phyloP scores from a whole-genome alignment of 306 rosid species.

The Vigna angularis region DNA sequence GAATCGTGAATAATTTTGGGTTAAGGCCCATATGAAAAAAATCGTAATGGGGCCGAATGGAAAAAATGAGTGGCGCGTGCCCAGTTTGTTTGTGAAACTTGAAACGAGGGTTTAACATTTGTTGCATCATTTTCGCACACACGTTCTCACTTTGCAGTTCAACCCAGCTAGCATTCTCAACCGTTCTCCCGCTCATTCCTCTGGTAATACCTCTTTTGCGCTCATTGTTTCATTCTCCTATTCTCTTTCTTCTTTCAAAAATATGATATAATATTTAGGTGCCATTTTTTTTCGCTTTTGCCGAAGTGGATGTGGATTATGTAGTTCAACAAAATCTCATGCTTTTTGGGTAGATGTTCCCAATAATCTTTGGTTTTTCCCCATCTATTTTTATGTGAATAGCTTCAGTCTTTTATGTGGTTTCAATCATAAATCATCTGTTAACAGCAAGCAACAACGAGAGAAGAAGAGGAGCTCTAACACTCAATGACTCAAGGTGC shows the following conservation, averaged over 20 bases:
- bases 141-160: slow-evolving; percentile 8
- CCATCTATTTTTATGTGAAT: neutral
- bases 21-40: too few species aligned
- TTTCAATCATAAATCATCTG: slow-evolving; percentile 5
- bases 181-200: slow-evolving; percentile 8
- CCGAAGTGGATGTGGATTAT: neutral
- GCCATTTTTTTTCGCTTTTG: neutral
- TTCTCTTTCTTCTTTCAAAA: neutral
- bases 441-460: neutral
- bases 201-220: slow-evolving; percentile 33
- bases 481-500: too few species aligned
- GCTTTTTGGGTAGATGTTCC: neutral
- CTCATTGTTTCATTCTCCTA: neutral
- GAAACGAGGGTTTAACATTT: slow-evolving; percentile 48
- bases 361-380: neutral
- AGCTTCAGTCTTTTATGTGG: neutral
- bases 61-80: too few species aligned
- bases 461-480: too few species aligned
- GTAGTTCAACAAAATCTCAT: neutral
- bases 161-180: slow-evolving; percentile 5
- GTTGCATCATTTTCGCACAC: neutral
- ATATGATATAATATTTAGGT: neutral
- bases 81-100: neutral
- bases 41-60: too few species aligned
- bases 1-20: too few species aligned